These are phyloP conservation scores for Lipomyces sp. DNA, from an alignment of 805 yeast genomes.

Conservation along the genomic window DNA sequence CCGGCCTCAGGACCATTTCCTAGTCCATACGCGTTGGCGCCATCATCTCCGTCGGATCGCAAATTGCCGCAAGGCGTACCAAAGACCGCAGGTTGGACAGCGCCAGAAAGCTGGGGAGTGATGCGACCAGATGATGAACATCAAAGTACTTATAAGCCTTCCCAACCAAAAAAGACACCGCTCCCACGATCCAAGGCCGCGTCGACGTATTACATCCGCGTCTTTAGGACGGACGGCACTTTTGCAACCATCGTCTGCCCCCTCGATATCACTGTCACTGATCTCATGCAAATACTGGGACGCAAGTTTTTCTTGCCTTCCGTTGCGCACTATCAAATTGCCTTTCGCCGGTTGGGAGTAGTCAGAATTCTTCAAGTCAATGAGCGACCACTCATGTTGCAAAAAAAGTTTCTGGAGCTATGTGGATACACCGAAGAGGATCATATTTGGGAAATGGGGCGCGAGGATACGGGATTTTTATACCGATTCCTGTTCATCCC, in stretches of 20 bases:
- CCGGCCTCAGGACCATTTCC: slow-evolving; percentile 9
- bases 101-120: slow-evolving; percentile 69
- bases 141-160: slow-evolving; percentile 13
- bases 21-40: background rate
- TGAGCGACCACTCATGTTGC: slow-evolving; percentile 79
- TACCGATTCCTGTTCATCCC: slow-evolving; percentile 70
- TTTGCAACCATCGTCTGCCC: slow-evolving; percentile 84
- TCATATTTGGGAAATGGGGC: slow-evolving; percentile 73
- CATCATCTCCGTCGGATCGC: slow-evolving; percentile 12
- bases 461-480: slow-evolving; percentile 80
- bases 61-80: slow-evolving; percentile 17
- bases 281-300: slow-evolving; percentile 69
- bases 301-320: slow-evolving; percentile 76
- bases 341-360: slow-evolving; percentile 53
- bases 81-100: slow-evolving; percentile 50
- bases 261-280: slow-evolving; percentile 75
- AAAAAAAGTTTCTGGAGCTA: slow-evolving; percentile 68
- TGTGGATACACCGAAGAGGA: slow-evolving; percentile 84
- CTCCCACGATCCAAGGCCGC: slow-evolving; percentile 9
- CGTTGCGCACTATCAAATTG: slow-evolving; percentile 73
- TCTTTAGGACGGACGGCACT: slow-evolving; percentile 82
- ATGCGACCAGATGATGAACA: slow-evolving; percentile 42
- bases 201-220: slow-evolving; percentile 58
- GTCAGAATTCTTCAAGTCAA: slow-evolving; percentile 64
- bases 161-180: slow-evolving; percentile 12